A percentile compares a stretch with the other conserved stretches of the same genome.
phyloP scores from a whole-genome alignment of 495 filamentous ascomycete genomes.

The Aspergillus cavernicola region DNA sequence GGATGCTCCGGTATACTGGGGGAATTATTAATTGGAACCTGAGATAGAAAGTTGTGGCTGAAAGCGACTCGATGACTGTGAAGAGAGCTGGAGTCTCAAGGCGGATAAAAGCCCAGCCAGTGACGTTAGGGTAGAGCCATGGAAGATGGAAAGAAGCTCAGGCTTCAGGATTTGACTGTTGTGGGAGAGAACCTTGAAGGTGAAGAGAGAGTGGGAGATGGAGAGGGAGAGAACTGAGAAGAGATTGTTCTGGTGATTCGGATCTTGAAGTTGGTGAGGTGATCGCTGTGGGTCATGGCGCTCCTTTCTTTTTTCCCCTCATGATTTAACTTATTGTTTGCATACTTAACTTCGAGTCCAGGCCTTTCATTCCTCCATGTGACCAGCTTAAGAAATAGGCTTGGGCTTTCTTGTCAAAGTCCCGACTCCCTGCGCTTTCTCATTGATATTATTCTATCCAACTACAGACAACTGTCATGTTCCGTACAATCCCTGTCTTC shows the following conservation, averaged over 20 bases:
- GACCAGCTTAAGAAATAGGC: background rate
- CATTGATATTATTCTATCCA: too few species aligned
- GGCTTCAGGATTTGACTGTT: background rate
- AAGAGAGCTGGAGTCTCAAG: constrained; percentile 3
- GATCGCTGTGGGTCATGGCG: constrained; percentile 5
- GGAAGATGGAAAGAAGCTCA: background rate
- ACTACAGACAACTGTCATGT: constrained; percentile 1
- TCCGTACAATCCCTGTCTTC: constrained; percentile 5
- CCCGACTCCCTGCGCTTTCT: too few species aligned
- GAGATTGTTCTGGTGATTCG: background rate
- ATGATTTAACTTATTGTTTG: background rate
- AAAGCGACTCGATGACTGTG: background rate
- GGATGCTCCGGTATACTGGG: too few species aligned
- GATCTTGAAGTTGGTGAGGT: background rate
- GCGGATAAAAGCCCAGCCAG: background rate
- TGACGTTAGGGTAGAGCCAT: constrained; percentile 3
- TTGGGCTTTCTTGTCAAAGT: background rate
- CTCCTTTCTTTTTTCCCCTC: background rate
- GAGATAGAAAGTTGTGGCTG: background rate
- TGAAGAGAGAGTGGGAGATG: background rate
- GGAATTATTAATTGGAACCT: constrained; percentile 4
- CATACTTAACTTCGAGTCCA: background rate
- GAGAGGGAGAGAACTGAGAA: background rate
- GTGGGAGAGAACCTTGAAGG: background rate
- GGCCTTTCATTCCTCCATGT: constrained; percentile 11